Percentiles rank a stretch among this genome's conserved stretches.
phyloP scores from a whole-genome alignment of 176 grass and related monocot genomes.

The Zoysia pacifica region DNA sequence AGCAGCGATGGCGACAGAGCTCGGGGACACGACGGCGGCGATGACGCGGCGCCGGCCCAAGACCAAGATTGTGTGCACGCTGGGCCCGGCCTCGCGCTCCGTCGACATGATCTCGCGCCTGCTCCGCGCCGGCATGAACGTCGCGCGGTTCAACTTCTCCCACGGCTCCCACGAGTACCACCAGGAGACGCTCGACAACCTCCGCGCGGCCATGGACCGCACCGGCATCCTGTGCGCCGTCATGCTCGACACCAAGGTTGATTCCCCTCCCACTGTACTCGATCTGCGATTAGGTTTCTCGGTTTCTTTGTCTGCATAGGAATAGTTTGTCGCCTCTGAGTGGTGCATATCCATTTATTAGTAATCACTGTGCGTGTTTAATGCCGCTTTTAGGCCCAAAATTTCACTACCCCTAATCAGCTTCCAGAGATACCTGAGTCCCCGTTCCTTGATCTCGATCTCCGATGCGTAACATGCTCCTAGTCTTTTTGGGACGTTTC shows the following conservation, averaged over 20 bases:
- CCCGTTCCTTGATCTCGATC: not conserved
- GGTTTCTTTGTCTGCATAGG: not conserved
- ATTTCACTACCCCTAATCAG: not conserved
- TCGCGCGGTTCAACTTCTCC: constrained; percentile 96
- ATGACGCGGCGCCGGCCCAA: constrained; percentile 60
- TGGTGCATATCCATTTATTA: not conserved
- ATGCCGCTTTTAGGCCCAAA: not conserved
- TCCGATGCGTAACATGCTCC: not conserved
- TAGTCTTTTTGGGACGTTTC: not conserved
- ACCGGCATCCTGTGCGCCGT: constrained; percentile 94
- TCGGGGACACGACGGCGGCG: not conserved
- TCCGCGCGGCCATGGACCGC: constrained; percentile 66
- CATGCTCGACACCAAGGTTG: constrained; percentile 93
- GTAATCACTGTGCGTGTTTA: not conserved
- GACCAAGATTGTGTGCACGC: constrained; percentile 97
- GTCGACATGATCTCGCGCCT: constrained; percentile 79
- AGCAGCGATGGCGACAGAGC: constrained; percentile 24
- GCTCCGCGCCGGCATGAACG: constrained; percentile 85
- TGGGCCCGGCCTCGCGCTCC: constrained; percentile 84
- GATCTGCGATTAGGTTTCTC: constrained; percentile 12
- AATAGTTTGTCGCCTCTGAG: not conserved
- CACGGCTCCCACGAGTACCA: constrained; percentile 95
- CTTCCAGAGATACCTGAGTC: not conserved
- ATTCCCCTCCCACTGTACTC: not conserved
- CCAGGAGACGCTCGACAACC: constrained; percentile 91